These are phyloP conservation scores for Climacium dendroides DNA, from an alignment of 225 moss, liverwort and hornwort species.

Conservation along the genomic window DNA sequence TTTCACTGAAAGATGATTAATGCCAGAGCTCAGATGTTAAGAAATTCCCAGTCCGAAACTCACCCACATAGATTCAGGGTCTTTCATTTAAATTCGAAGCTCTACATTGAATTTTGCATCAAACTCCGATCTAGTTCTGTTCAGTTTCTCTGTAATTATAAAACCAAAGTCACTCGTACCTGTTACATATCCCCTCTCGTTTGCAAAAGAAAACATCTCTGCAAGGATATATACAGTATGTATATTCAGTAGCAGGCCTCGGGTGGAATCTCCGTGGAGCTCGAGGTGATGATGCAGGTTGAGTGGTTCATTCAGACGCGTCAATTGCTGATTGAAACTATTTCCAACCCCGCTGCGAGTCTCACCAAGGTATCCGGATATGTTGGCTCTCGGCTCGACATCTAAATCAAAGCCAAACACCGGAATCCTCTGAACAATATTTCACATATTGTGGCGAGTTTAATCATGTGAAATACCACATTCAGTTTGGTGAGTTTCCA, in stretches of 20 bases:
- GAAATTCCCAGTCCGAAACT: neutral
- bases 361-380: no score
- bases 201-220: neutral
- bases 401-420: neutral
- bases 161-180: neutral
- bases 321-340: constrained; percentile 72
- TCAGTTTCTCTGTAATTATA: neutral
- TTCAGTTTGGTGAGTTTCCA: neutral
- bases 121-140: neutral
- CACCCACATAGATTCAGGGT: neutral
- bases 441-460: neutral
- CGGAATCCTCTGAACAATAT: neutral
- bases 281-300: constrained; percentile 89
- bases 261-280: no score
- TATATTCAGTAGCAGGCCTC: no score
- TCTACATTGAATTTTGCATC: neutral
- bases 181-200: neutral
- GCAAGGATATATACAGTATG: no score
- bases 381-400: neutral
- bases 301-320: constrained; percentile 54
- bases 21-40: neutral
- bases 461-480: neutral
- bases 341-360: constrained; percentile 3
- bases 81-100: neutral
- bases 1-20: neutral